Evolutionary conservation across 2,329 filamentous ascomycete genomes (phyloP), one percentile per base, ranked within the genome.

Genomic region (Huntiella abstrusa): DNA sequence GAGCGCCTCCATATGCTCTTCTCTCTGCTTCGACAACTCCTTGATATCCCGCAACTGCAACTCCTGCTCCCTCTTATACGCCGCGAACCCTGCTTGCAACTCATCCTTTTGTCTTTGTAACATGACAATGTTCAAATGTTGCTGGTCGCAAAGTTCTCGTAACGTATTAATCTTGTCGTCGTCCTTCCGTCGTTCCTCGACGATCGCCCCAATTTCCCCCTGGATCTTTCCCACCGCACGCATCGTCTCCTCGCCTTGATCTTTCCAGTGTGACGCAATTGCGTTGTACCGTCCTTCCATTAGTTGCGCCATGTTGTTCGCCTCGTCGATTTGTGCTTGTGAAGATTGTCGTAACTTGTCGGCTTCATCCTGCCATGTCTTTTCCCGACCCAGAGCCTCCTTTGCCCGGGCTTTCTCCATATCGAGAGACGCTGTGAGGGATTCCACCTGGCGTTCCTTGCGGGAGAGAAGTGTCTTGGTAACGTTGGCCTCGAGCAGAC

Each of bases 381-480:
- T 69, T 55, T 83, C 78, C 28, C 72, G 68, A 43, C 69, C 67
- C 51, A 72, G 67, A 4, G 80, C 77, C 15, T 68, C 67, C 16
- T 66, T 62, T 3, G 80, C 67, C 52, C 75, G 71, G 53, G 71
- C 68, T 57, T 72, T 71, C 60, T 86, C 81, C 2, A 67, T 59
- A 36, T 80, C 76, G 22, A 85, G 65, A 13, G 74, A 66, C 6
- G 69, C 66, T 54, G 77, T 76, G 49, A 85, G 59, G 39, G 77
- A 73, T 52, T 82, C 77, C 37, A 86, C 72, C 58, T 84, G 82
- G 10, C 82, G 71, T 56, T 86, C 81, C 56, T 83, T 82, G 48
- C 81, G 69, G 48, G 76, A 72, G 22, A 87, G 67, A 5, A 83
- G 64, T 11, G 77, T 74, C 58, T 80, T 80, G 53, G 80, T 83